phyloP scores from a whole-genome alignment of 768 basidiomycete genomes.

The Multifurca ochricompacta region DNA sequence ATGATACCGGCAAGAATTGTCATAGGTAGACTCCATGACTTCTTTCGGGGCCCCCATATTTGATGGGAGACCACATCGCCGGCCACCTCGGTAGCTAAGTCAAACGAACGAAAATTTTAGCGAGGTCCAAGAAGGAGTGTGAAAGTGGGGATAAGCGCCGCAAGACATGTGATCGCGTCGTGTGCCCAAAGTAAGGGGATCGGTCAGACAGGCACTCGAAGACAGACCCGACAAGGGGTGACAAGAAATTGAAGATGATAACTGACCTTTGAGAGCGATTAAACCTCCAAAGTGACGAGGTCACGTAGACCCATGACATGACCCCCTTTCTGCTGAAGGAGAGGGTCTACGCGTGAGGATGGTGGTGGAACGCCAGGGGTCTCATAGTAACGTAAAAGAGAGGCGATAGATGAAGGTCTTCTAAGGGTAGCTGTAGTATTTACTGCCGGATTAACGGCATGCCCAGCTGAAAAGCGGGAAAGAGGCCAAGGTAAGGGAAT shows the following conservation, averaged over 20 bases:
- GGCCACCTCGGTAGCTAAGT: constrained; percentile 38
- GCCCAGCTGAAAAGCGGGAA: constrained; percentile 17
- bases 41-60: constrained; percentile 79
- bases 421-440: constrained; percentile 2
- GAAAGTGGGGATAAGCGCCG: constrained; percentile 3
- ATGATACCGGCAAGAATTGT: constrained; percentile 81
- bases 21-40: constrained; percentile 94
- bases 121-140: not conserved
- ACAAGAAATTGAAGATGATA: not conserved
- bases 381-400: constrained; percentile 40
- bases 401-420: constrained; percentile 8
- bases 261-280: constrained; percentile 20
- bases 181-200: not conserved
- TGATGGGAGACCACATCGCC: constrained; percentile 70
- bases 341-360: constrained; percentile 63
- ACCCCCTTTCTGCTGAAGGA: constrained; percentile 49
- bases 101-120: constrained; percentile 34
- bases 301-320: constrained; percentile 58
- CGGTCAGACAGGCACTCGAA: not conserved
- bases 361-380: constrained; percentile 64
- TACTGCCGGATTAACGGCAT: not conserved
- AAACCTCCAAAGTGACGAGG: constrained; percentile 66
- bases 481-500: constrained; percentile 24
- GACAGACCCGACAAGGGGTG: no score
- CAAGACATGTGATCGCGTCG: not conserved